Conservation (phyloP, 2,329 filamentous ascomycete genomes). For the Sporothrix brunneoviolacea region DNA sequence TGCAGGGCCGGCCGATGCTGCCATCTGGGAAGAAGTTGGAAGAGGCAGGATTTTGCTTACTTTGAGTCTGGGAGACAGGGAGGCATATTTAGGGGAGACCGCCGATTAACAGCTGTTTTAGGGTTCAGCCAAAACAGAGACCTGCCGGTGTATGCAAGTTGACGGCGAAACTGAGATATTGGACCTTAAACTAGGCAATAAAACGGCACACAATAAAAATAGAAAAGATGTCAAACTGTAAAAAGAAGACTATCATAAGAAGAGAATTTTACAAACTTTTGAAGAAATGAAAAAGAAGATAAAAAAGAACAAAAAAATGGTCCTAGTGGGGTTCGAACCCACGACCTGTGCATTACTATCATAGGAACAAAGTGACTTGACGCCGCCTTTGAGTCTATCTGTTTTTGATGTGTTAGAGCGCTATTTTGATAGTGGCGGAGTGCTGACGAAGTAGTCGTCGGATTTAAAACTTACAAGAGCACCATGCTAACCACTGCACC, state of each 20-base stretch:
- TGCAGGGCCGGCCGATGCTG: conserved; percentile 51
- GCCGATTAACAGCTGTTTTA: too few relatives aligned
- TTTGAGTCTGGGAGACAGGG: too few relatives aligned
- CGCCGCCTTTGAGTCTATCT: conserved; percentile 19
- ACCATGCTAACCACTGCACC: conserved; percentile 24
- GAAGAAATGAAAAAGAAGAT: not conserved
- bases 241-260: not conserved
- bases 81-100: too few relatives aligned
- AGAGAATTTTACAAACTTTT: not conserved
- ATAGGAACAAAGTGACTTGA: conserved; percentile 18
- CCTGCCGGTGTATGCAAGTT: too few relatives aligned
- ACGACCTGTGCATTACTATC: conserved; percentile 23
- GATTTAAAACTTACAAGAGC: conserved; percentile 20
- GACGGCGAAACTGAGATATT: too few relatives aligned
- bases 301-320: conserved; percentile 13
- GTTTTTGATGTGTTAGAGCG: conserved; percentile 13
- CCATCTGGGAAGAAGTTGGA: conserved; percentile 40
- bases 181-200: too few relatives aligned
- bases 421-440: not conserved
- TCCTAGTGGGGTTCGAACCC: conserved; percentile 23
- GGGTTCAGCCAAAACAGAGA: too few relatives aligned
- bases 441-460: not conserved
- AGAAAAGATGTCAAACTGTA: too few relatives aligned
- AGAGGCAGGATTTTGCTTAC: conserved; percentile 44
- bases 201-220: too few relatives aligned